Base-by-base conservation (phyloP, 345 rosid genomes). In the Atalantia buxifolia region DNA sequence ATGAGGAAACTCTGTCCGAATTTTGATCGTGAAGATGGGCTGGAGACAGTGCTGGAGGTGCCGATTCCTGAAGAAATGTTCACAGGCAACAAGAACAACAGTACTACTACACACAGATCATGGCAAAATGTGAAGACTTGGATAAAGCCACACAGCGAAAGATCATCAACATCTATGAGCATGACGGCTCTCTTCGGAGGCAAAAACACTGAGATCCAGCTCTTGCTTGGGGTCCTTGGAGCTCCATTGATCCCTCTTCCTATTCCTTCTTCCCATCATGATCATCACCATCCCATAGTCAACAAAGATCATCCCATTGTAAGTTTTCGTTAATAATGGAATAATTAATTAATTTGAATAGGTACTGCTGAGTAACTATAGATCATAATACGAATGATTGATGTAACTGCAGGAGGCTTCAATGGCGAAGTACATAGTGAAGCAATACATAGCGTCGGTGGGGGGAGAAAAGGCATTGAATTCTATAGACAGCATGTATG, bases 1-100 rank as follows among this genome's bases (percentile, higher is more conserved):
- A 95, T 96, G 99, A 94, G 99, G 91, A 96, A 88, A 84, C 88
- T 96, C 48, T 94, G 98, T 85, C 97, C 99, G 0, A 96, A 96
- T 79, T 87, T 83, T 30, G 94, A 91, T 77, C 84, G 90, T 9
- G 97, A 93, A 69, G 98, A 93, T 75, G 95, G 94, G 40, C 86
- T 96, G 78, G 99, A 94, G n/a, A 96, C 99, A 7, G 99, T 96
- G 6, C 90, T 96, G 3, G 99, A 96, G 85, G 98, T 96, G 57
- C 99, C 98, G 1, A 90, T 96, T 72, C 99, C 99, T 1, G 99
- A 96, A 78, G 98, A 94, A 81, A 84, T 92, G 87, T 96, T 93
- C 78, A 71, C 84, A 27, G 67, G 81, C 0, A 77, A 50, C 74
- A 87, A 85, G 66, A 80, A 56, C 69, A 79, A 18, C 57, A 19